Evolutionary conservation across 1,139 yeast species (phyloP), one percentile per base, ranked within the genome.

Genomic region (Blastobotrys indianensis): DNA sequence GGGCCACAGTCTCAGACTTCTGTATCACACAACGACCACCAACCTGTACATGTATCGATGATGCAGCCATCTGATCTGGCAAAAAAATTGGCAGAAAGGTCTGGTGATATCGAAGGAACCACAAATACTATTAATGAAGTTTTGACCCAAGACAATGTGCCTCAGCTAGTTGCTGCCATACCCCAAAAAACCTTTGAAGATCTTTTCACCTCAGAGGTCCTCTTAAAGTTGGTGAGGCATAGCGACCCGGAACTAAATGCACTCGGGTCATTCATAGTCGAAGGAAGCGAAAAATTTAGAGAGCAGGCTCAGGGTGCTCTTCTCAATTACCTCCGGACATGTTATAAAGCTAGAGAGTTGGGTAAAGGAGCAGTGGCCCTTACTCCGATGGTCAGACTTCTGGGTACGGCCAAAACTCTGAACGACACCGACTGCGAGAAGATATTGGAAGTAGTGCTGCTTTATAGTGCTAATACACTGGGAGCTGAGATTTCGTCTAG

Each of bases 401-500:
- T 47, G 20, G 39, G 45, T n/a, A 3, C 40, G 33, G 13, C 15
- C n/a, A 30, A 23, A 15, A 15, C 31, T 16, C 30, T 42, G 29
- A 34, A 25, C 13, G 12, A 30, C 13, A 29, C 31, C n/a, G 15
- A 32, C 12, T 47, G 50, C 13, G 50, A 47, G 32, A 42, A 41
- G 16, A 41, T 43, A 3, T 23, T 47, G 25, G 11, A 28, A 3
- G 36, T 47, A 2, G 32, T 38, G 5, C 37, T 39, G 12, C 32
- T 43, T 30, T 47, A 39, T 33, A 28, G 25, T 13, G 29, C 28
- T 28, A 37, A 37, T 17, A 17, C 29, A 32, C 16, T 45, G n/a
- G 15, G 16, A n/a, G 48, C 34, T 41, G 40, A 39, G 31, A 39
- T 35, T 32, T 38, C 37, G 51, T 45, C 49, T 1, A 38, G 36